These are phyloP conservation scores for Fomitopsis betulina DNA, from an alignment of 1,284 basidiomycete species.

Conservation along the genomic window DNA sequence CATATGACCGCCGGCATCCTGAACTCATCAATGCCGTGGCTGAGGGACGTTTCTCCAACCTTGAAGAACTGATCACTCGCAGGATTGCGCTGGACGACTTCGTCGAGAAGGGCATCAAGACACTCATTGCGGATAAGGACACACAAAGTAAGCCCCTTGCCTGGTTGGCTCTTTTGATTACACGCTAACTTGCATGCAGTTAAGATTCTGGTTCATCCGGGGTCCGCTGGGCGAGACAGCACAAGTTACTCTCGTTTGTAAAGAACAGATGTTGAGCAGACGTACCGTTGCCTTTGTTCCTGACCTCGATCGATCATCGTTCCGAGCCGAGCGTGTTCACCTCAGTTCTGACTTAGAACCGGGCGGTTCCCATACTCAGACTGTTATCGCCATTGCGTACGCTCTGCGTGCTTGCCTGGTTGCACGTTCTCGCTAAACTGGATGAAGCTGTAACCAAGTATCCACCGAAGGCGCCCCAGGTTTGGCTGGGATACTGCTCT, in stretches of 20 bases:
- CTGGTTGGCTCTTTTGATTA: neutral
- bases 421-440: too few relatives aligned
- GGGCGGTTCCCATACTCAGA: too few relatives aligned
- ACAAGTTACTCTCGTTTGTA: neutral
- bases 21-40: constrained; percentile 25
- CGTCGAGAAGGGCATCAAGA: constrained; percentile 27
- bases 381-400: too few relatives aligned
- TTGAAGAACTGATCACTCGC: constrained; percentile 26
- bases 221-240: neutral
- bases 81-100: constrained; percentile 28
- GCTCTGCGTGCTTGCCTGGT: too few relatives aligned
- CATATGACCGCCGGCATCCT: constrained; percentile 23
- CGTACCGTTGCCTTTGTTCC: too few relatives aligned
- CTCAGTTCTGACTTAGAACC: too few relatives aligned
- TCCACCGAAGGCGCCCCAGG: too few relatives aligned
- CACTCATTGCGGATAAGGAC: constrained; percentile 29
- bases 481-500: too few relatives aligned
- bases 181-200: constrained; percentile 5
- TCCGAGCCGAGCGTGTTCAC: too few relatives aligned
- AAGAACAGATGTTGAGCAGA: too few relatives aligned
- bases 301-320: too few relatives aligned
- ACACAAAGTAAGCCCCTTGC: constrained; percentile 18
- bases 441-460: too few relatives aligned
- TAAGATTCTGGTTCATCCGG: constrained; percentile 19
- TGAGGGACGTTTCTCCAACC: constrained; percentile 20